Evolutionary conservation across 2,329 filamentous ascomycete genomes (phyloP).

Genomic region (Cytospora schulzeri): DNA sequence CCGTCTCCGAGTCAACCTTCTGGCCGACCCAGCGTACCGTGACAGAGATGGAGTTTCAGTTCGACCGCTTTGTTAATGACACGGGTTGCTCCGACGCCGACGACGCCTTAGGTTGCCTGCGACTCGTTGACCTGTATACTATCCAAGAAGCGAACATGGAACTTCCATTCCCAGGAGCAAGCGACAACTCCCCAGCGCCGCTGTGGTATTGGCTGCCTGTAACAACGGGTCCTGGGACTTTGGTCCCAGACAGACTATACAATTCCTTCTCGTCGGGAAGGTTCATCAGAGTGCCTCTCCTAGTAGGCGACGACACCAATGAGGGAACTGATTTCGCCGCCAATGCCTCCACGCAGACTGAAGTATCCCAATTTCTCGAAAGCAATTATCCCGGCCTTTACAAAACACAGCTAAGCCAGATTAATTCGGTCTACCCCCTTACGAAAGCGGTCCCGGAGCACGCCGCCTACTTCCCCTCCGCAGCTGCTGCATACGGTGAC

Average conservation of each 20-base stretch:
- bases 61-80: slow-evolving; percentile 40
- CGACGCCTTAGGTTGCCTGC: slow-evolving; percentile 46
- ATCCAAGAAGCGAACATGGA: slow-evolving; percentile 46
- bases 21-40: slow-evolving; percentile 50
- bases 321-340: slow-evolving; percentile 51
- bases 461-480: slow-evolving; percentile 46
- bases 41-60: slow-evolving; percentile 50
- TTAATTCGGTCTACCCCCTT: slow-evolving; percentile 44
- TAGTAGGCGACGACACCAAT: slow-evolving; percentile 50
- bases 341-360: slow-evolving; percentile 39
- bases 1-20: slow-evolving; percentile 50
- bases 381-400: slow-evolving; percentile 51
- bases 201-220: slow-evolving; percentile 55
- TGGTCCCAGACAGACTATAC: slow-evolving; percentile 47
- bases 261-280: slow-evolving; percentile 46
- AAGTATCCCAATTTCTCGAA: slow-evolving; percentile 44
- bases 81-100: slow-evolving; percentile 40
- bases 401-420: slow-evolving; percentile 36
- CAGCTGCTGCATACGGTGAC: slow-evolving; percentile 48
- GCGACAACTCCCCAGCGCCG: slow-evolving; percentile 34
- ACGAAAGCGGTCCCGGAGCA: slow-evolving; percentile 41
- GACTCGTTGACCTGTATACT: slow-evolving; percentile 35
- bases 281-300: slow-evolving; percentile 56
- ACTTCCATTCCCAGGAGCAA: slow-evolving; percentile 42
- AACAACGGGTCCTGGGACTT: slow-evolving; percentile 46